phyloP scores from a whole-genome alignment of 768 basidiomycete genomes.

The Tylopilus plumbeoviolaceoides region DNA sequence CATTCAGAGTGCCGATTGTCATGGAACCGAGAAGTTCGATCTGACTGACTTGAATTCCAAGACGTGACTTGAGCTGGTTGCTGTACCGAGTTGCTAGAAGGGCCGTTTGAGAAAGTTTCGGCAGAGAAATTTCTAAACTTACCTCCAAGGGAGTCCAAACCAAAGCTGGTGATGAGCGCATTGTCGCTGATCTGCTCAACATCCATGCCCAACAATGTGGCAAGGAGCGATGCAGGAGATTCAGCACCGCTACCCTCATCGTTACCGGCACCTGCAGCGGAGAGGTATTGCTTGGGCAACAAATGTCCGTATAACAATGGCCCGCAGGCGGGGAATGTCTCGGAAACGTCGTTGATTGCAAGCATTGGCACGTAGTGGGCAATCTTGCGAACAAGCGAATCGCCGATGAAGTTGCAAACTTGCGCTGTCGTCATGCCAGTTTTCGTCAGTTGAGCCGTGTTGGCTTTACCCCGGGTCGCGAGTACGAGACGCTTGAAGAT shows the following conservation, averaged over 20 bases:
- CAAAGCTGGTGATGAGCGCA: slow-evolving; percentile 28
- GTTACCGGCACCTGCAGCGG: slow-evolving; percentile 7
- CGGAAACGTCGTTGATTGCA: slow-evolving; percentile 21
- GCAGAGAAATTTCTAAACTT: background rate
- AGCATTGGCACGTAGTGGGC: slow-evolving; percentile 31
- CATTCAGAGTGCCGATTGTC: slow-evolving; percentile 23
- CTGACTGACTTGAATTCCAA: slow-evolving; percentile 25
- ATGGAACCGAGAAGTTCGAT: slow-evolving; percentile 24
- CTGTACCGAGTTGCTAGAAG: slow-evolving; percentile 28
- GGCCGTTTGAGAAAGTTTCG: background rate
- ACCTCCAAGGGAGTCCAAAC: slow-evolving; percentile 26
- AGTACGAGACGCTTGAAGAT: slow-evolving; percentile 32
- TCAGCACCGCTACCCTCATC: slow-evolving; percentile 15
- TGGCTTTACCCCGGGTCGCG: slow-evolving; percentile 24
- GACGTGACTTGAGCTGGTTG: slow-evolving; percentile 25
- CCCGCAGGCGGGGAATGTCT: slow-evolving; percentile 24
- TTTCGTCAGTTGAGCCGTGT: slow-evolving; percentile 28
- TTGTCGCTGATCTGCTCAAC: slow-evolving; percentile 28
- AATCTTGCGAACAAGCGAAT: slow-evolving; percentile 27
- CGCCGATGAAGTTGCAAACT: slow-evolving; percentile 31
- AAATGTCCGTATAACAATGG: slow-evolving; percentile 27
- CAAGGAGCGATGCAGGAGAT: slow-evolving; percentile 25
- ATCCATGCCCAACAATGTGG: slow-evolving; percentile 22
- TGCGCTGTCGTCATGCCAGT: slow-evolving; percentile 31
- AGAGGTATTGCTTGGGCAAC: slow-evolving; percentile 20